These are phyloP conservation scores for Rubia yunnanensis DNA, from an alignment of 257 asterid species.

Conservation along the genomic window DNA sequence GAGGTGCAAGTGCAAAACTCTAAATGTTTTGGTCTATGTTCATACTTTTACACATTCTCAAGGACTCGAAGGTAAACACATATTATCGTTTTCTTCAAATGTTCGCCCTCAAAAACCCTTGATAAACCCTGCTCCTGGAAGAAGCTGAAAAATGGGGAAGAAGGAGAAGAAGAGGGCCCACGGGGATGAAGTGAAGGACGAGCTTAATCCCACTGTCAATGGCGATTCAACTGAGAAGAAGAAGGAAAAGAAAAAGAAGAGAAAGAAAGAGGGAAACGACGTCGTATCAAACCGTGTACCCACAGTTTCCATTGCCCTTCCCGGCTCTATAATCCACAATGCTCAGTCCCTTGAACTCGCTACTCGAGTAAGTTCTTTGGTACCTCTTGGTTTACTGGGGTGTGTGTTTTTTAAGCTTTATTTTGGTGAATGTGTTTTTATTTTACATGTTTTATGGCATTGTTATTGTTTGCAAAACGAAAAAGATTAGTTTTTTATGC, in stretches of 20 bases:
- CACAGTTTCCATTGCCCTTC: slow-evolving; percentile 61
- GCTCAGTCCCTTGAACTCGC: slow-evolving; percentile 84
- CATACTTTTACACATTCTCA: neutral
- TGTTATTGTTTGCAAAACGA: neutral
- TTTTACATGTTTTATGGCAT: neutral
- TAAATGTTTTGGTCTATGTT: neutral
- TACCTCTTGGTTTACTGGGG: neutral
- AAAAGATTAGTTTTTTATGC: neutral
- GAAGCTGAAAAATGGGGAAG: slow-evolving; percentile 36
- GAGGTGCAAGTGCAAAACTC: neutral
- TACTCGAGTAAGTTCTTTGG: slow-evolving; percentile 43
- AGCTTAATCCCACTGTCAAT: slow-evolving; percentile 13
- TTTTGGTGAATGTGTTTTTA: neutral
- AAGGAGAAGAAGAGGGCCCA: slow-evolving; percentile 31
- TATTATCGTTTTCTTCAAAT: neutral
- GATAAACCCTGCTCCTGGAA: slow-evolving; percentile 9
- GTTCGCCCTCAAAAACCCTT: slow-evolving; percentile 18
- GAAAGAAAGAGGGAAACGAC: slow-evolving; percentile 21
- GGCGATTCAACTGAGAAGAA: slow-evolving; percentile 30
- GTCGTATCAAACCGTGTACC: slow-evolving; percentile 28
- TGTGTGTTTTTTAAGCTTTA: neutral
- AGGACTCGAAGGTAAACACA: neutral
- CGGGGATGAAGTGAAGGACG: neutral
- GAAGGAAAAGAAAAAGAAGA: slow-evolving; percentile 40
- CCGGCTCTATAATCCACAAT: slow-evolving; percentile 79